These are phyloP conservation scores for Zychaea mexicana DNA, from an alignment of 371 early-diverging fungal species.

Conservation along the genomic window DNA sequence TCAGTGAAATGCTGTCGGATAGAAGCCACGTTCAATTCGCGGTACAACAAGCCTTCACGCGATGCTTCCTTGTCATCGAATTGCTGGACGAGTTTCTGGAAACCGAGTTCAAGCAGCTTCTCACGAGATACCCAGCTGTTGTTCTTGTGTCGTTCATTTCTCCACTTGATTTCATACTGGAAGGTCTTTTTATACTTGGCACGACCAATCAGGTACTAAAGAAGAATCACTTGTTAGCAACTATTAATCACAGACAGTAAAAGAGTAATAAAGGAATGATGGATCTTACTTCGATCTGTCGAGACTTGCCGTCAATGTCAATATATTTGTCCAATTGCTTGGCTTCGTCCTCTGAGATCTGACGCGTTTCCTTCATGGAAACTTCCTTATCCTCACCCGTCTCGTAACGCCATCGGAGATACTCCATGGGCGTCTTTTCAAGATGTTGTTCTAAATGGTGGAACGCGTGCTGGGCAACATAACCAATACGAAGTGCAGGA, in stretches of 20 bases:
- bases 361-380: conserved; percentile 72
- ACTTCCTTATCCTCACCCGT: conserved; percentile 82
- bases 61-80: conserved; percentile 83
- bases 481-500: conserved; percentile 80
- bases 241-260: not conserved
- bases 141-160: conserved; percentile 63
- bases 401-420: conserved; percentile 84
- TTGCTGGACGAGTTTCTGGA: conserved; percentile 74
- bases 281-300: conserved; percentile 55
- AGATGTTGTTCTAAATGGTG: conserved; percentile 84
- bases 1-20: conserved; percentile 71
- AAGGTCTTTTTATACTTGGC: conserved; percentile 81
- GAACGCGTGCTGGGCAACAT: conserved; percentile 91
- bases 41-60: conserved; percentile 73
- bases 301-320: conserved; percentile 54
- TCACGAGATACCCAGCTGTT: conserved; percentile 79
- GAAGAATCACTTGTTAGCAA: not conserved
- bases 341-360: conserved; percentile 69
- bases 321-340: conserved; percentile 66
- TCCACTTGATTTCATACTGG: conserved; percentile 86
- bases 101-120: conserved; percentile 71
- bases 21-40: conserved; percentile 65
- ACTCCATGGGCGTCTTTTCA: conserved; percentile 80
- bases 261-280: not conserved
- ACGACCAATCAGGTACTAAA: conserved; percentile 64